phyloP scores from a whole-genome alignment of 2,329 filamentous ascomycete genomes.

The Alternaria novae-zelandiae region DNA sequence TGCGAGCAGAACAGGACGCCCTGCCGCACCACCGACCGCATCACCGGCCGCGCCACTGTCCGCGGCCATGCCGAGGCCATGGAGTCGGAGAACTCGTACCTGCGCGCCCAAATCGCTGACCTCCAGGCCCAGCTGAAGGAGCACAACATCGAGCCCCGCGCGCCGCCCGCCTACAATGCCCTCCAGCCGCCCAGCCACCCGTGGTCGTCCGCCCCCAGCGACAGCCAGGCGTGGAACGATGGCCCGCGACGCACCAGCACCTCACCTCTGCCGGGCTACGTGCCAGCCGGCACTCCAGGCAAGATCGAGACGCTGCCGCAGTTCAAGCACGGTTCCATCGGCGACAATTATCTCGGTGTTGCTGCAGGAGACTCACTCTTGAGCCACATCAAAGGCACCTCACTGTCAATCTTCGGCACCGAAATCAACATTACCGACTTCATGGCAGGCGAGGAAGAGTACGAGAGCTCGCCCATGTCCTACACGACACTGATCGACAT shows the following conservation, averaged over 20 bases:
- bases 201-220: constrained; percentile 26
- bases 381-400: constrained; percentile 77
- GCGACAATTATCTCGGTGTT: constrained; percentile 71
- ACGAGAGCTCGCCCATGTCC: constrained; percentile 65
- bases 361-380: constrained; percentile 68
- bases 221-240: constrained; percentile 32
- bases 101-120: constrained; percentile 70
- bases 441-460: constrained; percentile 68
- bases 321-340: constrained; percentile 55
- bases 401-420: constrained; percentile 78
- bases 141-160: constrained; percentile 66
- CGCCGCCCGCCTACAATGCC: constrained; percentile 47
- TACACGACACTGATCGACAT: constrained; percentile 73
- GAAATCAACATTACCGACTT: constrained; percentile 80
- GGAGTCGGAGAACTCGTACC: constrained; percentile 72
- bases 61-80: constrained; percentile 80
- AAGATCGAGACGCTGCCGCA: constrained; percentile 48
- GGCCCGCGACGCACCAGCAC: constrained; percentile 27
- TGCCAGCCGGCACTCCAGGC: constrained; percentile 24
- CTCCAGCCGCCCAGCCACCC: constrained; percentile 19
- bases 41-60: constrained; percentile 79
- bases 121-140: constrained; percentile 70
- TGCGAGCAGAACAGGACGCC: constrained; percentile 77
- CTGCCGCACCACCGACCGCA: constrained; percentile 85
- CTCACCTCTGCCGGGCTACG: constrained; percentile 36